These are phyloP conservation scores for Coniochaeta sp. DNA, from an alignment of 2,329 filamentous ascomycete genomes.

Conservation along the genomic window DNA sequence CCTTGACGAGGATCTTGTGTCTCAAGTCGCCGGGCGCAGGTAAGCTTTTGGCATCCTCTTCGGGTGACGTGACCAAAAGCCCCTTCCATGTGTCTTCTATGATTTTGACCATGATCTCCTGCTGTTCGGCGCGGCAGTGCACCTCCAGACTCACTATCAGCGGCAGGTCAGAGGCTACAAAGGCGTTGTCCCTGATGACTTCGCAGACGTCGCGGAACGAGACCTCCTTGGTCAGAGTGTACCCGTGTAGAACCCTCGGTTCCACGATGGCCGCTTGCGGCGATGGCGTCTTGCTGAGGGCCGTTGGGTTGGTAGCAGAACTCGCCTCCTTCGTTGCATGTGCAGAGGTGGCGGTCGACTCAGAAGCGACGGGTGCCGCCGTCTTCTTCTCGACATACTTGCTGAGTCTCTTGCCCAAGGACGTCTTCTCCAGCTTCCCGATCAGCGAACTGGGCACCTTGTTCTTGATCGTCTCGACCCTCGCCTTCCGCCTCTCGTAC, in stretches of 20 bases:
- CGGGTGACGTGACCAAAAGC: slow-evolving; percentile 54
- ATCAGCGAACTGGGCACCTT: slow-evolving; percentile 36
- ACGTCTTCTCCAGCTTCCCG: slow-evolving; percentile 39
- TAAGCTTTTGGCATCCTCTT: slow-evolving; percentile 39
- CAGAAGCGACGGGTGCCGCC: slow-evolving; percentile 2
- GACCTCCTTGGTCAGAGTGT: slow-evolving; percentile 84
- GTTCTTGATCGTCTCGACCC: slow-evolving; percentile 57
- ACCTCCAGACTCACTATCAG: slow-evolving; percentile 94
- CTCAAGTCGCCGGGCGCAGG: slow-evolving; percentile 63
- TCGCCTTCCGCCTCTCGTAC: slow-evolving; percentile 52
- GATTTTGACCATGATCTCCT: slow-evolving; percentile 85
- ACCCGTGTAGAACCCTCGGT: slow-evolving; percentile 76
- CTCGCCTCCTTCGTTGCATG: slow-evolving; percentile 7
- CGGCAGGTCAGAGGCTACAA: slow-evolving; percentile 66
- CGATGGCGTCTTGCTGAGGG: slow-evolving; percentile 7
- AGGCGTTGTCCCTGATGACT: slow-evolving; percentile 72
- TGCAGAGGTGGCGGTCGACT: slow-evolving; percentile 3
- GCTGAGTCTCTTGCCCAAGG: slow-evolving; percentile 33
- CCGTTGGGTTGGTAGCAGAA: not conserved
- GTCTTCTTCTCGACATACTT: slow-evolving; percentile 22
- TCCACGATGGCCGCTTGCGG: slow-evolving; percentile 37
- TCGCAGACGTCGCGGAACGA: slow-evolving; percentile 80
- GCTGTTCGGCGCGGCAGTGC: slow-evolving; percentile 73
- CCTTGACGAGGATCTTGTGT: slow-evolving; percentile 77
- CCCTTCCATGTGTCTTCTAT: slow-evolving; percentile 80